Conservation (phyloP, 495 filamentous ascomycete genomes). For the Penicillium herquei region DNA sequence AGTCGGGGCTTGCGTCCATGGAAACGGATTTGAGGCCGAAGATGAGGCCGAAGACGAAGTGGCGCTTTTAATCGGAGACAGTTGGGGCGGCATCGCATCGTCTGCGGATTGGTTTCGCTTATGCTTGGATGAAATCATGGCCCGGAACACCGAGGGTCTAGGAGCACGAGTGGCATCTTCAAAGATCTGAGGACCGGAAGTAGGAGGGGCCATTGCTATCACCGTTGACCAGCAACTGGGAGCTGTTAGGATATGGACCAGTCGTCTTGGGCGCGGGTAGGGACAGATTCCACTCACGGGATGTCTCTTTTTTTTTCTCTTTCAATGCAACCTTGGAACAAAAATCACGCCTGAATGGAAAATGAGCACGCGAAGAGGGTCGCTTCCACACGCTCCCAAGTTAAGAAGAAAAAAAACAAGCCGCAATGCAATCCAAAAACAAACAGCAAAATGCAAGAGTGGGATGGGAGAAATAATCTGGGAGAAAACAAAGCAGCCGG, state of each 20-base stretch:
- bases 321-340: constrained; percentile 11
- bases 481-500: constrained; percentile 25
- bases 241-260: constrained; percentile 11
- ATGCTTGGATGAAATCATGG: constrained; percentile 47
- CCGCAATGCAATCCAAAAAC: neutral
- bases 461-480: constrained; percentile 6
- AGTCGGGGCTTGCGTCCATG: constrained; percentile 28
- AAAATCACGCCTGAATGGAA: constrained; percentile 7
- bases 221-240: constrained; percentile 35
- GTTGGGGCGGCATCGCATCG: constrained; percentile 25
- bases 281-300: constrained; percentile 28
- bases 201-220: constrained; percentile 40
- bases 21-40: constrained; percentile 16
- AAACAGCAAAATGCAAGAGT: constrained; percentile 22
- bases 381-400: neutral
- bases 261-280: constrained; percentile 15
- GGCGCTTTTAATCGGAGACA: constrained; percentile 8
- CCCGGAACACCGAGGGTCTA: constrained; percentile 44
- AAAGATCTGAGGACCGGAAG: constrained; percentile 42
- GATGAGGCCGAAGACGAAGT: neutral
- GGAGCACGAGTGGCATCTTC: constrained; percentile 41
- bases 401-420: neutral
- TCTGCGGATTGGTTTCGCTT: constrained; percentile 43
- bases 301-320: constrained; percentile 5
- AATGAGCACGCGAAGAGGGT: constrained; percentile 7